Evolutionary conservation across 768 basidiomycete species (phyloP), one percentile per base, ranked within the genome.

Genomic region (Kwoniella dendrophila): DNA sequence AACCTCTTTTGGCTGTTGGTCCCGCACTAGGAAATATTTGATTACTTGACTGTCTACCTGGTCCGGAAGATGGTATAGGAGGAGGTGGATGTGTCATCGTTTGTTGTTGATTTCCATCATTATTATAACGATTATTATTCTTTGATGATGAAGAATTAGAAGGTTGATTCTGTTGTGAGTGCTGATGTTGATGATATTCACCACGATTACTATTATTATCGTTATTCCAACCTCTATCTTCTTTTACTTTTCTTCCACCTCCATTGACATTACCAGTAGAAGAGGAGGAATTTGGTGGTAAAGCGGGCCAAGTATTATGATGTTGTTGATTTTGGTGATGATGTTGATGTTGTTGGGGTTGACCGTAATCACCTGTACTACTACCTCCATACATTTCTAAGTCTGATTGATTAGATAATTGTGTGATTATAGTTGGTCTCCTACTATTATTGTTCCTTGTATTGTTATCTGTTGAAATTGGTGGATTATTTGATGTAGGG

Each of bases 1-100:
- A 67, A 1, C 72, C 72, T 30, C 72, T 44, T 38, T 73, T 73
- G 12, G 68, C 64, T 24, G 62, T 61, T 16, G 63, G 48, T 14
- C 59, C 56, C 27, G 53, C 38, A 24, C 58, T 55, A 11, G 67
- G 50, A 36, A 60, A 61, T 0, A 51, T 41, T 20, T 43, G 47
- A 30, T 4, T 30, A 27, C 26, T 52, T 40, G 45, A 29, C 29
- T 26, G 41, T 8, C 41, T 11, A 20, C 12, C 18, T 14, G 41
- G 7, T 20, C 20, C 41, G 18, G 36, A 18, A 8, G 36, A 18
- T 11, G 41, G 41, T 49, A 45, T 34, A 22, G 44, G 41, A 20
- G 27, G 27, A 1, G 55, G 43, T 18, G 47, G 47, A 40, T 59
- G 57, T 27, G 34, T 51, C 18, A 48, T 40, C 26, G n/a, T 29